Evolutionary conservation across 805 yeast genomes (phyloP), one percentile per base, ranked within the genome.

Genomic region (Phaffomyces opuntiae): DNA sequence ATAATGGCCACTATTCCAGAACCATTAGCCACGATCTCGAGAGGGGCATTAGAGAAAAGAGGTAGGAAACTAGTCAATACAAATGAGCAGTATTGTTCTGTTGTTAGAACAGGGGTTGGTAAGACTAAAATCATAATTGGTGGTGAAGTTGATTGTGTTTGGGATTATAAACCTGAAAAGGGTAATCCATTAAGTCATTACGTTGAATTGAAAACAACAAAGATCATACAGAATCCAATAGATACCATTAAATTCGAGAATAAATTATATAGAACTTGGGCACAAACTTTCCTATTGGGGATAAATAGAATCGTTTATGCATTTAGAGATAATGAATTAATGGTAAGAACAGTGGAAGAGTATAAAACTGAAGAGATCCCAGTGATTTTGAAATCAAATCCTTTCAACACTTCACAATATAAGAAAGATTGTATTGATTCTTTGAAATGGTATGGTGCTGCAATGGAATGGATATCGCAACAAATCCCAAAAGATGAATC

Each of bases 61-160:
- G 62, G 68, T 45, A 78, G 77, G 53, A 70, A 72, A 45, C 65
- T 70, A 1, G 89, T 86, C 8, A 80, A 76, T 57, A 84, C 80
- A 58, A 79, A 80, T 40, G 88, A 82, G 55, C 96, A 91, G 64
- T 89, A 79, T 59, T 70, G 83, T 39, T 74, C 87, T 0, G 83
- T 91, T n/a, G 90, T 90, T 7, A 75, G 77, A 54, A 83, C 96
- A 0, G 95, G 96, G 3, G 79, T 91, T 14, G 96, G 96, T 9
- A 74, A 73, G 39, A 74, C 79, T 17, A 77, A 75, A 50, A 64
- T 88, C 38, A 62, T 87, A 7, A 63, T 89, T 39, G 96, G 89
- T 1, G 96, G 96, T 2, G 98, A 93, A 66, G 87, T 91, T 19
- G 98, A 91, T 64, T 84, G 96, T 61, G 83, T 84, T 11, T 84